phyloP scores from a whole-genome alignment of 257 asterid species.

The Gynochthodes officinalis region DNA sequence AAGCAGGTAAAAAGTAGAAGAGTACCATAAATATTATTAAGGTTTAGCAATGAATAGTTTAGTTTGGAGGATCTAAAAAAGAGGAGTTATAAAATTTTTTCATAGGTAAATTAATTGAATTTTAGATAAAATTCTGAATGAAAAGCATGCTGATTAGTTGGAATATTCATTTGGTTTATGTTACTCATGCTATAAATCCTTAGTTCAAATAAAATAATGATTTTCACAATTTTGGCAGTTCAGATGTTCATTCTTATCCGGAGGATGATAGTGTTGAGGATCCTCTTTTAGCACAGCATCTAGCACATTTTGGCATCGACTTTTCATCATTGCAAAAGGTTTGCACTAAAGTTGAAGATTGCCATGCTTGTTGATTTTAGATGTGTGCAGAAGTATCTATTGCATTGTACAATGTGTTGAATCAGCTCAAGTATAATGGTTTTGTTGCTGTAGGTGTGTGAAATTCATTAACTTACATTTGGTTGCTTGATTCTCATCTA shows the following conservation, averaged over 20 bases:
- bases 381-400: neutral
- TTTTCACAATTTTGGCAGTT: constrained; percentile 82
- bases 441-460: too few species aligned
- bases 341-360: constrained; percentile 25
- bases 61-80: too few species aligned
- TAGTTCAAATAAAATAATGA: constrained; percentile 50
- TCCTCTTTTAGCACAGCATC: constrained; percentile 94
- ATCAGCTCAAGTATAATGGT: too few species aligned
- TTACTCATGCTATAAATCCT: neutral
- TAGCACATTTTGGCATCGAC: constrained; percentile 93
- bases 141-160: too few species aligned
- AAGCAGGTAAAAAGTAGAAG: constrained; percentile 99
- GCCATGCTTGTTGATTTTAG: constrained; percentile 7
- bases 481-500: neutral
- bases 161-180: neutral
- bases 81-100: too few species aligned
- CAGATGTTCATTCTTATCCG: constrained; percentile 96
- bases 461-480: neutral
- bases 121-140: neutral
- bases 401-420: neutral
- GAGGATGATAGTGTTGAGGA: constrained; percentile 92
- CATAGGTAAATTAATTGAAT: neutral
- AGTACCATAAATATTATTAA: too few species aligned
- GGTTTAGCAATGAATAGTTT: too few species aligned
- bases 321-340: constrained; percentile 98